phyloP scores from a whole-genome alignment of 2,329 filamentous ascomycete genomes.

The Dothistroma septosporum region DNA sequence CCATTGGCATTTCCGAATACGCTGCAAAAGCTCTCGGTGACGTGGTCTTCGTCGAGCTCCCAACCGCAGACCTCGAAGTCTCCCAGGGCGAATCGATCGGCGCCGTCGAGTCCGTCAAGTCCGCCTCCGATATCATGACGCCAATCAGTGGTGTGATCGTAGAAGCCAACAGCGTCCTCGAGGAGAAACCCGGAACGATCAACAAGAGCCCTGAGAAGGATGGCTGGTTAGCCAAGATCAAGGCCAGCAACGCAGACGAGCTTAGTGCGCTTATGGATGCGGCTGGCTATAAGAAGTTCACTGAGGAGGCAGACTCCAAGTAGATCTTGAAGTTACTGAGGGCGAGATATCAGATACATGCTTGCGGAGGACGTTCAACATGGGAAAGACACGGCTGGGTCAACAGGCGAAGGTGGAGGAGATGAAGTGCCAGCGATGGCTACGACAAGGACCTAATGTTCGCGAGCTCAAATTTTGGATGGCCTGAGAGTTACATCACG shows the following conservation, averaged over 20 bases:
- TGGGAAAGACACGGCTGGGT: neutral
- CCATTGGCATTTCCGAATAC: constrained; percentile 82
- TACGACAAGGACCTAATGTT: neutral
- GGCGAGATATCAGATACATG: neutral
- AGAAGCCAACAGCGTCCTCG: constrained; percentile 68
- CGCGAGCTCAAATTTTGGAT: neutral
- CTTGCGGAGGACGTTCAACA: neutral
- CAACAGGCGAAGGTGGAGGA: neutral
- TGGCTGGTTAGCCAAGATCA: constrained; percentile 89
- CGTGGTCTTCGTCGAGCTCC: constrained; percentile 95
- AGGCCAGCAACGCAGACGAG: constrained; percentile 66
- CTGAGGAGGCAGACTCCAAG: constrained; percentile 43
- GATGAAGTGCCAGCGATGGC: neutral
- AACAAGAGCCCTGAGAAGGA: constrained; percentile 86
- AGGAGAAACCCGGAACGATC: constrained; percentile 81
- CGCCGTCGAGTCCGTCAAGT: constrained; percentile 97
- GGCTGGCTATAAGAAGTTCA: constrained; percentile 74
- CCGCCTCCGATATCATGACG: constrained; percentile 92
- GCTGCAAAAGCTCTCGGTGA: constrained; percentile 90
- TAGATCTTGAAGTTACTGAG: neutral
- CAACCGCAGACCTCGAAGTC: constrained; percentile 64
- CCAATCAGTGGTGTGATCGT: constrained; percentile 75
- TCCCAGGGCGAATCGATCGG: constrained; percentile 78
- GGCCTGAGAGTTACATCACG: neutral
- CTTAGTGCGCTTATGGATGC: constrained; percentile 72